Evolutionary conservation across 257 asterid genomes (phyloP).

Genomic region (Scutellaria baicalensis): DNA sequence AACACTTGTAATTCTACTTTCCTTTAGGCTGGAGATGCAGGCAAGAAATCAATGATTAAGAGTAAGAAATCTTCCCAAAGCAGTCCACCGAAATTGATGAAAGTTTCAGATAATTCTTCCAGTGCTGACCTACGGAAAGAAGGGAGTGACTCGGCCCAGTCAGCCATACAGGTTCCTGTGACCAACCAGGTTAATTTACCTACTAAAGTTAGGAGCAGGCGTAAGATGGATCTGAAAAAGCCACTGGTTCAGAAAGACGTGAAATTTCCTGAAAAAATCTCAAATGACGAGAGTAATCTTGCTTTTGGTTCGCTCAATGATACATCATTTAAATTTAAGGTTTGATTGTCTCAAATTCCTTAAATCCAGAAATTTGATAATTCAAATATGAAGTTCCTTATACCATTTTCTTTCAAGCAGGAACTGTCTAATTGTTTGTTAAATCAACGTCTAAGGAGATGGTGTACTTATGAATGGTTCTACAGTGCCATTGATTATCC

Average conservation of each 20-base stretch:
- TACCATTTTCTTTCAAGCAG: conserved; percentile 38
- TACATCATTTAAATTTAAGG: conserved; percentile 39
- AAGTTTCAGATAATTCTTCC: conserved; percentile 57
- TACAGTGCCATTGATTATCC: conserved; percentile 91
- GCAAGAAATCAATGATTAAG: conserved; percentile 41
- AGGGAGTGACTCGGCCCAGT: conserved; percentile 82
- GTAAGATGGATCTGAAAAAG: conserved; percentile 49
- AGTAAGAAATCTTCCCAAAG: conserved; percentile 50
- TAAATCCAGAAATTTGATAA: conserved; percentile 10
- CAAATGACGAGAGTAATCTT: conserved; percentile 34
- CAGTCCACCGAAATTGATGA: conserved; percentile 49
- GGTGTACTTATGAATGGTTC: conserved; percentile 94
- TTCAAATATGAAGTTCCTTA: not conserved
- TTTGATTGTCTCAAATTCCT: conserved; percentile 20
- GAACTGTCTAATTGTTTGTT: conserved; percentile 57
- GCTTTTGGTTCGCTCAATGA: conserved; percentile 39
- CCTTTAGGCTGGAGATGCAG: conserved; percentile 55
- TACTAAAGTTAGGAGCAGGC: conserved; percentile 68
- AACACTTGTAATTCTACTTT: conserved; percentile 11
- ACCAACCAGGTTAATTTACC: conserved; percentile 49
- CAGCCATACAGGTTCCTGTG: conserved; percentile 44
- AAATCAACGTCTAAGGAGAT: conserved; percentile 58
- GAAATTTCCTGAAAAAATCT: conserved; percentile 40
- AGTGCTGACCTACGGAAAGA: conserved; percentile 61
- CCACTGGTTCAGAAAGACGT: conserved; percentile 44